Conservation (phyloP, 2,329 filamentous ascomycete genomes). For the Huntiella abstrusa region DNA sequence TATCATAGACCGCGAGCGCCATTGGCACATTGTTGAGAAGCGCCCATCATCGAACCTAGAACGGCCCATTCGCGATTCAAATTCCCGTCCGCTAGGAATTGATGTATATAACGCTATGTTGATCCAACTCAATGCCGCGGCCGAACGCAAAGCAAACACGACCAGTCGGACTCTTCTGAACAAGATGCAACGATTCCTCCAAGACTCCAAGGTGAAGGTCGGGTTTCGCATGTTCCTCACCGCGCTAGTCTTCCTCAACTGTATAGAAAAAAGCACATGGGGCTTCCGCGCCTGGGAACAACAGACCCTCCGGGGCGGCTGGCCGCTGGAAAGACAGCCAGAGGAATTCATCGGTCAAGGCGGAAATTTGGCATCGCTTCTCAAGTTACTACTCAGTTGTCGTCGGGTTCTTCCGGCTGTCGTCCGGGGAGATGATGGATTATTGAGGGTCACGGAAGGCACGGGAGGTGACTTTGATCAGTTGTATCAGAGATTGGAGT, state of each 20-base stretch:
- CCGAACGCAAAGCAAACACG: constrained; percentile 41
- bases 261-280: constrained; percentile 50
- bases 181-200: constrained; percentile 40
- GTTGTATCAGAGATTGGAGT: constrained; percentile 37
- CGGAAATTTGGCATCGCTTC: constrained; percentile 35
- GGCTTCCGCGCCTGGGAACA: constrained; percentile 51
- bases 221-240: constrained; percentile 44
- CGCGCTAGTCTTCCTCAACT: constrained; percentile 43
- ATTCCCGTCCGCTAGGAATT: constrained; percentile 26
- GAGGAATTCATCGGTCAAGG: constrained; percentile 39
- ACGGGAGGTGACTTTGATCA: constrained; percentile 26
- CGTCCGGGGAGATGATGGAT: constrained; percentile 25
- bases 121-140: constrained; percentile 44
- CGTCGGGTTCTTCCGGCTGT: constrained; percentile 39
- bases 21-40: constrained; percentile 38
- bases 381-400: constrained; percentile 44
- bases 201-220: constrained; percentile 40
- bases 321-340: constrained; percentile 41
- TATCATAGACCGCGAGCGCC: constrained; percentile 43
- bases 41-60: constrained; percentile 23
- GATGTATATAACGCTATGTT: constrained; percentile 43
- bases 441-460: constrained; percentile 24
- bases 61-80: constrained; percentile 29
- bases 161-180: constrained; percentile 39
- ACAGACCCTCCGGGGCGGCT: constrained; percentile 36